These are phyloP conservation scores for Neofusicoccum sp. DNA, from an alignment of 2,329 filamentous ascomycete genomes.

Conservation along the genomic window DNA sequence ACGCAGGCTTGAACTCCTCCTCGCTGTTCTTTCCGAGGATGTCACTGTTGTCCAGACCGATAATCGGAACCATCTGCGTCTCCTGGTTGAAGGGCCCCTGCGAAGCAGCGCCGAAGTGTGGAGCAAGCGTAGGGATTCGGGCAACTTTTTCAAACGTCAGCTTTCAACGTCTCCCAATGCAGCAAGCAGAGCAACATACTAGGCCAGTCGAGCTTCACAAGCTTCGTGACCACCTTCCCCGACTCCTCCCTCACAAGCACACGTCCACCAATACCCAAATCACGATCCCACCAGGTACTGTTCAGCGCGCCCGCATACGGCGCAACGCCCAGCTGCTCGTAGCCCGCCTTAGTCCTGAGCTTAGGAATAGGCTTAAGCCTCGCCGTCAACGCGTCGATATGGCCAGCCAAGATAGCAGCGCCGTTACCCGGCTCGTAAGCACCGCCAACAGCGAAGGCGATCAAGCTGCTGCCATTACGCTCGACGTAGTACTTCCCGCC, in stretches of 20 bases:
- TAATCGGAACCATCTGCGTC: constrained; percentile 90
- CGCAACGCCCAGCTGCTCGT: constrained; percentile 83
- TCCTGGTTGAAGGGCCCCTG: constrained; percentile 74
- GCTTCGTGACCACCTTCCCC: constrained; percentile 73
- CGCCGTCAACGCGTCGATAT: constrained; percentile 89
- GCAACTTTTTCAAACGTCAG: constrained; percentile 57
- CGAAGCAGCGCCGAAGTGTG: constrained; percentile 80
- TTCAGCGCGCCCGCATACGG: constrained; percentile 88
- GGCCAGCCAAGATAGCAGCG: constrained; percentile 82
- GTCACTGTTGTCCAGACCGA: constrained; percentile 78
- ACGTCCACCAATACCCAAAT: constrained; percentile 84
- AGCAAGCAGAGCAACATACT: constrained; percentile 43
- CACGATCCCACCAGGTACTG: constrained; percentile 94
- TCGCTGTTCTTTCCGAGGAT: constrained; percentile 32
- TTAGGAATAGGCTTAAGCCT: constrained; percentile 88
- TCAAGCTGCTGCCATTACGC: constrained; percentile 80
- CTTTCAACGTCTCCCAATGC: constrained; percentile 19
- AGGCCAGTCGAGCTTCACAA: constrained; percentile 92
- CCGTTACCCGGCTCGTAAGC: constrained; percentile 83
- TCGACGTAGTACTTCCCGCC: constrained; percentile 88
- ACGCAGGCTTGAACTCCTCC: constrained; percentile 38
- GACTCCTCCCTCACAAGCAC: constrained; percentile 76
- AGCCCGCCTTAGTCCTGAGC: constrained; percentile 81
- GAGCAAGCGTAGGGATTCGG: constrained; percentile 84
- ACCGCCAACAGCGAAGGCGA: constrained; percentile 80